Conservation (phyloP, 2,329 filamentous ascomycete genomes). For the Penicillium sclerotigenum region DNA sequence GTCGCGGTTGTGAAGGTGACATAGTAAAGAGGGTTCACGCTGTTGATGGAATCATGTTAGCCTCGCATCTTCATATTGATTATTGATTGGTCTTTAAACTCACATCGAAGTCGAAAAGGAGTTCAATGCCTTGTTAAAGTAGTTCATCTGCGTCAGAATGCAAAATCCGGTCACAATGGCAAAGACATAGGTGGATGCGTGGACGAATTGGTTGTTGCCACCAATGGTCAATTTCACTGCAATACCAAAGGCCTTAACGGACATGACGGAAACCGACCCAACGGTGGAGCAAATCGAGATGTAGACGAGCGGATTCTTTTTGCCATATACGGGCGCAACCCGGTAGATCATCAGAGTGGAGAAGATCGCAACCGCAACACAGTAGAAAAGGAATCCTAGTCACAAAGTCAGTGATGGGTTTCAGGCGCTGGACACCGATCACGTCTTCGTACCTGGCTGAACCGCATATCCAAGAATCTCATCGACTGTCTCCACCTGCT, state of each 20-base stretch:
- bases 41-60: conserved; percentile 37
- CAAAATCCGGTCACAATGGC: conserved; percentile 89
- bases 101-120: conserved; percentile 98
- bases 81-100: conserved; percentile 36
- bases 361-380: conserved; percentile 73
- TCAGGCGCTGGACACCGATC: background rate
- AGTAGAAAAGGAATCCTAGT: conserved; percentile 85
- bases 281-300: conserved; percentile 97
- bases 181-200: conserved; percentile 96
- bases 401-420: background rate
- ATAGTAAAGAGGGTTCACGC: conserved; percentile 94
- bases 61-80: background rate
- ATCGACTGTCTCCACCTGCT: conserved; percentile 86
- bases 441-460: conserved; percentile 67
- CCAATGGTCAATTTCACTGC: conserved; percentile 91
- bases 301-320: conserved; percentile 93
- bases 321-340: conserved; percentile 83
- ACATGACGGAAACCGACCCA: conserved; percentile 97
- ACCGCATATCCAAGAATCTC: conserved; percentile 88
- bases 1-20: conserved; percentile 96
- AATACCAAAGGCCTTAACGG: conserved; percentile 97
- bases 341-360: conserved; percentile 95
- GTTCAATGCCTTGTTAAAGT: conserved; percentile 97
- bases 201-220: conserved; percentile 91
- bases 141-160: conserved; percentile 99